Evolutionary conservation across 371 early-diverging fungal genomes (phyloP), one percentile per base, ranked within the genome.

Genomic region (Mucor mucedo): DNA sequence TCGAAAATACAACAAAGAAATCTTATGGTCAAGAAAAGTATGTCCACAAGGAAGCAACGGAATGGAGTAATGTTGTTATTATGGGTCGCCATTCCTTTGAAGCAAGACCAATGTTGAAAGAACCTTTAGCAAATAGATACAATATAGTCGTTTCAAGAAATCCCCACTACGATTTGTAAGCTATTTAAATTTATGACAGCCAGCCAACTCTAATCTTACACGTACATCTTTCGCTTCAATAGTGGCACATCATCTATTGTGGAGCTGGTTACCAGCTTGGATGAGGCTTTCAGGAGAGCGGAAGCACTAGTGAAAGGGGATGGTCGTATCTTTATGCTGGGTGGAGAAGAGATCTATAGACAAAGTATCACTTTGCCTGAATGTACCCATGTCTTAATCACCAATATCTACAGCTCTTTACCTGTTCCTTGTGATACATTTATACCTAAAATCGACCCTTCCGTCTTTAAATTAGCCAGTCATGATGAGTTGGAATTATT

Each of bases 81-180:
- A 90, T 96, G 91, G 97, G 97, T 39, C 84, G 96, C 44, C 72
- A 78, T 35, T 93, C 95, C 4, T 96, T 93, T 93, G 92, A 93
- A 55, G 90, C 93, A 10, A 90, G 94, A 30, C 96, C 97, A 2
- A 74, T 69, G 30, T 83, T 84, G 63, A 87, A 84, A 63, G 77
- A 91, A 41, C 97, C 97, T 5, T 74, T 97, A 32, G 52, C 68
- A 21, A 73, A 82, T 62, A 83, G 98, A 55, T 73, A 90, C 65
- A 96, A 96, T 70, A 77, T 97, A 47, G 86, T 98, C n/a, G 62
- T 98, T 44, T 87, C 95, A 11, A 70, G 91, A 7, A 77, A 87
- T 50, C 65, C 69, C 7, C 62, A 67, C 5, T 87, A 82, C 66
- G 66, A 83, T 30, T 61, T 82, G 87, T 86, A 78, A 76, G 77